These are phyloP conservation scores for Trichodelitschia bisporula DNA, from an alignment of 495 filamentous ascomycete genomes.

Conservation along the genomic window DNA sequence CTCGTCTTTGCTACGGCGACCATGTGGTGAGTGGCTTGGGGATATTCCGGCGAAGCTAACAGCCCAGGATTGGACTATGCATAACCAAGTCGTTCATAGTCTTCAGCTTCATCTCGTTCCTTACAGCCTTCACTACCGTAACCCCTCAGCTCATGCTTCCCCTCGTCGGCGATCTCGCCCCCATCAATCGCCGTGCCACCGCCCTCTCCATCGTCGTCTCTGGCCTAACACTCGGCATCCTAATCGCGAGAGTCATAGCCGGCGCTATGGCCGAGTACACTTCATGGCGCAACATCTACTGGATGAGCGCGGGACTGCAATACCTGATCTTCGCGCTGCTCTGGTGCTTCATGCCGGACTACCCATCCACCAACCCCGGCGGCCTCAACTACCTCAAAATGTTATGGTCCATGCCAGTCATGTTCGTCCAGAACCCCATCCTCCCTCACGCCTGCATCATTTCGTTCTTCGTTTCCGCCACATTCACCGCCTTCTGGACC, in stretches of 20 bases:
- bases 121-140: slow-evolving; percentile 51
- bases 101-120: slow-evolving; percentile 44
- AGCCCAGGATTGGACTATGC: slow-evolving; percentile 37
- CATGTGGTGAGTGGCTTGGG: slow-evolving; percentile 35
- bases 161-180: slow-evolving; percentile 58
- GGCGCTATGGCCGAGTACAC: slow-evolving; percentile 49
- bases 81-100: slow-evolving; percentile 35
- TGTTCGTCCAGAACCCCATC: slow-evolving; percentile 37
- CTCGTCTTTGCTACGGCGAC: slow-evolving; percentile 42
- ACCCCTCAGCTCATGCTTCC: slow-evolving; percentile 75
- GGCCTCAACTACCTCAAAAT: slow-evolving; percentile 40
- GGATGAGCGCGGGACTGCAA: slow-evolving; percentile 53
- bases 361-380: slow-evolving; percentile 43
- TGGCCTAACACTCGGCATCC: slow-evolving; percentile 50
- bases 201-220: slow-evolving; percentile 51
- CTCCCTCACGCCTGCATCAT: slow-evolving; percentile 41
- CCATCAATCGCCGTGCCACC: slow-evolving; percentile 37
- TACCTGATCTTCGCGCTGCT: slow-evolving; percentile 37
- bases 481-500: slow-evolving; percentile 59
- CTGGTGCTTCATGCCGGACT: slow-evolving; percentile 59
- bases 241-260: slow-evolving; percentile 52
- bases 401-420: slow-evolving; percentile 32
- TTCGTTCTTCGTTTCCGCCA: slow-evolving; percentile 26
- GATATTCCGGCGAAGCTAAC: too few relatives aligned
- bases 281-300: slow-evolving; percentile 57